phyloP scores from a whole-genome alignment of 768 basidiomycete genomes.

The Pulveroboletus sp. region DNA sequence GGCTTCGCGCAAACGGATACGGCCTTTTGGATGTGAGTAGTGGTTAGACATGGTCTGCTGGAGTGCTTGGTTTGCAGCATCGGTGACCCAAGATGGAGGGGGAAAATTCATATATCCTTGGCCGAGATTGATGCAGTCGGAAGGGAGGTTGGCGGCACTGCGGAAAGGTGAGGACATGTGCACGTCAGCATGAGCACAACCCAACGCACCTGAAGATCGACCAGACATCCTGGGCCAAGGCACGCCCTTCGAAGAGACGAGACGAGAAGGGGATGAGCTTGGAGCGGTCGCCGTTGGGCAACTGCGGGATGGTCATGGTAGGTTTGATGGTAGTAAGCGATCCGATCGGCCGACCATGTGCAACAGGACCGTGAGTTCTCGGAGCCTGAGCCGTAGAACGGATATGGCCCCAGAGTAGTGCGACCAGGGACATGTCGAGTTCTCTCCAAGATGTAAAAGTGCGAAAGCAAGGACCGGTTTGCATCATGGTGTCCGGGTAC shows the following conservation, averaged over 20 bases:
- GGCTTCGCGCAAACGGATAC: constrained; percentile 82
- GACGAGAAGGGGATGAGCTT: constrained; percentile 66
- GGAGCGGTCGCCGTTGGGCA: constrained; percentile 34
- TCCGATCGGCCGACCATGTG: background rate
- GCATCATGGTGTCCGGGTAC: no score
- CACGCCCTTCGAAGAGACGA: constrained; percentile 69
- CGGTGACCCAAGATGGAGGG: constrained; percentile 75
- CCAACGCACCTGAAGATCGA: constrained; percentile 73
- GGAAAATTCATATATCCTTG: constrained; percentile 94
- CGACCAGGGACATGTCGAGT: background rate
- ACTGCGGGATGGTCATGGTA: background rate
- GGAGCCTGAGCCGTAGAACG: background rate
- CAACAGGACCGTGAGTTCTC: background rate
- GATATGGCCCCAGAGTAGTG: background rate
- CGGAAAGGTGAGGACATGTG: constrained; percentile 5
- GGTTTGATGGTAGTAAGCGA: background rate
- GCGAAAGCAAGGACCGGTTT: no score
- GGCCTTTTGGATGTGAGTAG: constrained; percentile 89
- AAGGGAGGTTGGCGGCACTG: constrained; percentile 83
- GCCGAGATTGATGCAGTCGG: constrained; percentile 93
- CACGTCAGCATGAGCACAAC: background rate
- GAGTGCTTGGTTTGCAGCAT: constrained; percentile 70
- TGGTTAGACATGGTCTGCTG: constrained; percentile 64
- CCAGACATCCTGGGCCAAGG: constrained; percentile 84
- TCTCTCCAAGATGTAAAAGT: no score